Evolutionary conservation across 257 asterid species (phyloP), one percentile per base, ranked within the genome.

Genomic region (Fraxinus excelsior): DNA sequence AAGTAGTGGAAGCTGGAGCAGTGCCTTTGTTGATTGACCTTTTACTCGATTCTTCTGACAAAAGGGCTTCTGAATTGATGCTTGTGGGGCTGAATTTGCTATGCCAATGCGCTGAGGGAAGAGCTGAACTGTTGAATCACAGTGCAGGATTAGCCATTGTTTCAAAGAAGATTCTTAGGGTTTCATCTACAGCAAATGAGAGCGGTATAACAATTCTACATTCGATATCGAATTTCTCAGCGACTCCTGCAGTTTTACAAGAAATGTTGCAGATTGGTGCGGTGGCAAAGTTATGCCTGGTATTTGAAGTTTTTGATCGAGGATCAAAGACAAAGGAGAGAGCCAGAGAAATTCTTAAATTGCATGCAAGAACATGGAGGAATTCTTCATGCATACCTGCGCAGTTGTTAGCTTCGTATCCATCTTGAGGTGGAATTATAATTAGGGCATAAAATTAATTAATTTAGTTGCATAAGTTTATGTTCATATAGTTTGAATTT

Each of bases 181-280:
- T 87, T 70, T 87, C 89, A 2, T 74, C 76, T 16, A 71, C 82
- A 3, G 86, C 82, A 0, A 87, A 78, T 9, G 91, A 85, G 34
- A 78, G 84, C 31, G 85, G 78, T 0, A 82, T 87, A 81, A 87
- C 81, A 80, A 85, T 87, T 13, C 72, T 87, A 1, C 46, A 83
- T 69, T 87, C 85, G 26, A 70, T 87, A 1, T 78, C 85, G 0
- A 87, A 73, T 21, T 85, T 81, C 70, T 85, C 91, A 0, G 86
- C 86, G 13, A 82, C 79, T 0, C 29, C 78, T 0, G 56, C 70
- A 18, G 80, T 87, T 75, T 74, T 83, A 8, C 89, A 85, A 72
- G 89, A 87, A 42, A 85, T 87, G 89, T 80, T 85, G 75, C 82
- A 84, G 12, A 26, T 81, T 26, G 91, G 89, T 0, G 91, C 82